phyloP scores from a whole-genome alignment of 176 grass and related monocot genomes.

The Oryza glaberrima region DNA sequence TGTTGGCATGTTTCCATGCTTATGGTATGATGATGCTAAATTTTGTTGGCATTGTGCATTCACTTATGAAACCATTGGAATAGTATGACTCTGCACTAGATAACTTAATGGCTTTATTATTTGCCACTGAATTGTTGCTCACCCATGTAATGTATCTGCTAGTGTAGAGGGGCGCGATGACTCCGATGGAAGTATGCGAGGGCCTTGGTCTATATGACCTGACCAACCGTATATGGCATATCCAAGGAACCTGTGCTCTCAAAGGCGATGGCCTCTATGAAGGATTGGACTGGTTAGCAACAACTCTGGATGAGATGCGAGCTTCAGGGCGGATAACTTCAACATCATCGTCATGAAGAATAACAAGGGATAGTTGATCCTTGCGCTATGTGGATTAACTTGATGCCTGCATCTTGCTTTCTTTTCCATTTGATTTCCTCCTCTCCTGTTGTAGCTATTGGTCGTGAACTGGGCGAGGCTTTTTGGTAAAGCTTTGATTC shows the following conservation, averaged over 20 bases:
- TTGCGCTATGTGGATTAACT: conserved; percentile 34
- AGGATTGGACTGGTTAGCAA: conserved; percentile 92
- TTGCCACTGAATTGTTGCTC: background rate
- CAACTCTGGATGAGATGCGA: conserved; percentile 74
- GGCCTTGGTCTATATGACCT: conserved; percentile 86
- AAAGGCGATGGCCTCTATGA: conserved; percentile 90
- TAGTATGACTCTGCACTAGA: background rate
- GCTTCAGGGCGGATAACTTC: conserved; percentile 64
- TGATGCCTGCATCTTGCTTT: background rate
- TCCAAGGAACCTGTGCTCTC: conserved; percentile 86
- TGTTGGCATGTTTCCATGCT: conserved; percentile 13
- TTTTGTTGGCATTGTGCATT: conserved; percentile 2
- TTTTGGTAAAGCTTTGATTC: conserved; percentile 16
- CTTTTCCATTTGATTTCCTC: background rate
- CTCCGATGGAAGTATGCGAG: conserved; percentile 89
- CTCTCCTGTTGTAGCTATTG: conserved; percentile 18
- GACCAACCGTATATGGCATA: conserved; percentile 88
- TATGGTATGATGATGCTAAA: background rate
- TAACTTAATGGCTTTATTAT: background rate
- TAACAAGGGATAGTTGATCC: conserved; percentile 24
- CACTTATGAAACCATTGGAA: background rate
- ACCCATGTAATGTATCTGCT: background rate
- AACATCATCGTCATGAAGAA: conserved; percentile 50
- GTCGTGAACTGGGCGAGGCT: conserved; percentile 6
- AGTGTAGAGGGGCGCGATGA: conserved; percentile 88